These are phyloP conservation scores for Conidiobolus incongruus DNA, from an alignment of 371 early-diverging fungal species.

Conservation along the genomic window DNA sequence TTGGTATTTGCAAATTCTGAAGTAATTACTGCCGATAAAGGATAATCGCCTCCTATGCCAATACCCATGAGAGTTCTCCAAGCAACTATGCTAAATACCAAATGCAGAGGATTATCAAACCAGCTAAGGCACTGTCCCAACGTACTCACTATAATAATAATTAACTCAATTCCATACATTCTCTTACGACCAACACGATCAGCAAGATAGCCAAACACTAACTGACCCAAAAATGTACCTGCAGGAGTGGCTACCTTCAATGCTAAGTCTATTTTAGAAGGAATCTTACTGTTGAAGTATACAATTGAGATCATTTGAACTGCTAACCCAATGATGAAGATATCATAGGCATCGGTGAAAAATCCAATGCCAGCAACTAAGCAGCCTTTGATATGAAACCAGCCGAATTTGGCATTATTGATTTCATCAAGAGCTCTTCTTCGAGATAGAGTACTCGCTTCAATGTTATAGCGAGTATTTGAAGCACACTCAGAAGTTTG, in stretches of 20 bases:
- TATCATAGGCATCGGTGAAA: conserved; percentile 74
- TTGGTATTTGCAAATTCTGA: not conserved
- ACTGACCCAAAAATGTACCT: conserved; percentile 70
- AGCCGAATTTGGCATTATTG: conserved; percentile 27
- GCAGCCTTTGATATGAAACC: conserved; percentile 62
- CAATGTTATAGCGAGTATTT: no score
- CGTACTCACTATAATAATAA: not conserved
- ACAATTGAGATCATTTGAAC: conserved; percentile 32
- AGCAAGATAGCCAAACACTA: conserved; percentile 64
- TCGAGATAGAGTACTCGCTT: no score
- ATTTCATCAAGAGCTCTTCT: conserved; percentile 14
- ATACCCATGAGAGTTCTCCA: not conserved
- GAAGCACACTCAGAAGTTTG: no score
- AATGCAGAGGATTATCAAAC: no score
- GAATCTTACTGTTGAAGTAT: conserved; percentile 14
- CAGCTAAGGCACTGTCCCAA: no score
- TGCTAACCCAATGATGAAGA: conserved; percentile 62
- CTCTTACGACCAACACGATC: conserved; percentile 61
- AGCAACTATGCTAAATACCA: not conserved
- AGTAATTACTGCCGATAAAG: not conserved
- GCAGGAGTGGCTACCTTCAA: no score
- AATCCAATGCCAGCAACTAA: conserved; percentile 68
- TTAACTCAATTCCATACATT: not conserved
- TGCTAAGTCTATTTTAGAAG: conserved; percentile 34
- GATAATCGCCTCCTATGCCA: not conserved